Conservation (phyloP, 352 stramenopile genomes). For the Globisporangium apiculatum region DNA sequence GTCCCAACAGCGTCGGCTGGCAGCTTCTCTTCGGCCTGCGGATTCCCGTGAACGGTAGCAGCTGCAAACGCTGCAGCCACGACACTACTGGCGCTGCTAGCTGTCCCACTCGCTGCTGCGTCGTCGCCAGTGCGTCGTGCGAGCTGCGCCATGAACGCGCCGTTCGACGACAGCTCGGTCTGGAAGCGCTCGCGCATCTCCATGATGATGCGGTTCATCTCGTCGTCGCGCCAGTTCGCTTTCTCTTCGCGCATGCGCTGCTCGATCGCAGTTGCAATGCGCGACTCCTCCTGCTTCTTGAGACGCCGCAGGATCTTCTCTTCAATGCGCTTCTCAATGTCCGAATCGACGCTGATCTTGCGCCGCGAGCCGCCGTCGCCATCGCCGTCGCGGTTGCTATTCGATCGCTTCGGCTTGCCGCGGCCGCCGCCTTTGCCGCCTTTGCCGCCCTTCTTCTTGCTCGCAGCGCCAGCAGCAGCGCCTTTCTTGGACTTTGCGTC, state of each 20-base stretch:
- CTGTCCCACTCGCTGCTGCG: not conserved
- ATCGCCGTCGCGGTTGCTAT: conserved; percentile 37
- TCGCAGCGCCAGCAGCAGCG: conserved; percentile 13
- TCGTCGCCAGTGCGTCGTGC: conserved; percentile 27
- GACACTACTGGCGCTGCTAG: not conserved
- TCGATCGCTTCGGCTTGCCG: conserved; percentile 32
- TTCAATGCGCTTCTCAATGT: conserved; percentile 78
- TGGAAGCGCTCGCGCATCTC: conserved; percentile 84
- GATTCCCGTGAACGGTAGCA: conserved; percentile 21
- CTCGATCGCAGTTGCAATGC: conserved; percentile 79
- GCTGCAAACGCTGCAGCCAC: not conserved
- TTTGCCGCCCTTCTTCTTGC: conserved; percentile 25
- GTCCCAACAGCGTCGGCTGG: not conserved
- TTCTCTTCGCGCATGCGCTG: conserved; percentile 76
- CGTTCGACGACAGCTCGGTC: conserved; percentile 66
- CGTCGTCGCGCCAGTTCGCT: conserved; percentile 81
- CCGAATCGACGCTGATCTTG: conserved; percentile 66
- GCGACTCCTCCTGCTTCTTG: conserved; percentile 85
- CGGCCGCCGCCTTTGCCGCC: conserved; percentile 22
- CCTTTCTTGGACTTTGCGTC: conserved; percentile 63
- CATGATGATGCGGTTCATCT: conserved; percentile 89
- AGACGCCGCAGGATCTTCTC: conserved; percentile 82
- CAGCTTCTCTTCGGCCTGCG: conserved; percentile 67
- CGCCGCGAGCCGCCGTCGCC: conserved; percentile 22
- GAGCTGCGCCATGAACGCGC: conserved; percentile 49